phyloP scores from a whole-genome alignment of 352 stramenopile genomes.

The Thraustochytrium sp. region DNA sequence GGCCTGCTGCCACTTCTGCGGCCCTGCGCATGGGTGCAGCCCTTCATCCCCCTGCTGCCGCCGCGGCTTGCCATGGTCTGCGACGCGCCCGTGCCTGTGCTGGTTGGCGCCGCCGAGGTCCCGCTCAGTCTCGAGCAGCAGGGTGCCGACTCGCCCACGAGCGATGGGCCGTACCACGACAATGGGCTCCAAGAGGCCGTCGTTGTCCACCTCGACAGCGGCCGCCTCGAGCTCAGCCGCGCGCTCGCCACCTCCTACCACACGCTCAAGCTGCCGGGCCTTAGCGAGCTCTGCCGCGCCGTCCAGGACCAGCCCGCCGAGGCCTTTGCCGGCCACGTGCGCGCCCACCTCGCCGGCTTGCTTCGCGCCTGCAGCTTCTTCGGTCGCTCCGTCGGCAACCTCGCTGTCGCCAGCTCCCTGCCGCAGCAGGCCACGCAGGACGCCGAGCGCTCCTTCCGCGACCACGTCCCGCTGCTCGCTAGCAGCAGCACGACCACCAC shows the following conservation, averaged over 20 bases:
- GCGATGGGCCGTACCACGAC: not conserved
- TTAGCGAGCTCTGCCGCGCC: not conserved
- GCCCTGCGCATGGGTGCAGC: conserved; percentile 2
- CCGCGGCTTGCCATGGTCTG: not conserved
- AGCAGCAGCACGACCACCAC: not conserved
- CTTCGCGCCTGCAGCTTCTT: not conserved
- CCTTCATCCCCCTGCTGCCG: conserved; percentile 20
- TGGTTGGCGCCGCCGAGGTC: not conserved
- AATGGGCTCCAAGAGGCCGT: conserved; percentile 27
- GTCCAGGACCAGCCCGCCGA: not conserved
- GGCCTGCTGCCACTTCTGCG: not conserved
- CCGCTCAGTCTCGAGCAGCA: not conserved
- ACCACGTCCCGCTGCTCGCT: not conserved
- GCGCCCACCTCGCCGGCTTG: not conserved
- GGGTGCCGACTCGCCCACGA: not conserved
- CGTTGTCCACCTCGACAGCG: not conserved
- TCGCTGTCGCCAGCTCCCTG: not conserved
- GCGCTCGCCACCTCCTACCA: conserved; percentile 28
- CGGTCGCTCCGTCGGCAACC: not conserved
- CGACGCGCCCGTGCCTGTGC: conserved; percentile 3
- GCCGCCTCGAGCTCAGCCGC: not conserved
- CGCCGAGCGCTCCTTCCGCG: not conserved
- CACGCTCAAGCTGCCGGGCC: conserved; percentile 19
- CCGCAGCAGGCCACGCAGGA: not conserved
- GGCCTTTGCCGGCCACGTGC: not conserved